These are phyloP conservation scores for Cyberlindnera americana DNA, from an alignment of 805 yeast genomes.

Conservation along the genomic window DNA sequence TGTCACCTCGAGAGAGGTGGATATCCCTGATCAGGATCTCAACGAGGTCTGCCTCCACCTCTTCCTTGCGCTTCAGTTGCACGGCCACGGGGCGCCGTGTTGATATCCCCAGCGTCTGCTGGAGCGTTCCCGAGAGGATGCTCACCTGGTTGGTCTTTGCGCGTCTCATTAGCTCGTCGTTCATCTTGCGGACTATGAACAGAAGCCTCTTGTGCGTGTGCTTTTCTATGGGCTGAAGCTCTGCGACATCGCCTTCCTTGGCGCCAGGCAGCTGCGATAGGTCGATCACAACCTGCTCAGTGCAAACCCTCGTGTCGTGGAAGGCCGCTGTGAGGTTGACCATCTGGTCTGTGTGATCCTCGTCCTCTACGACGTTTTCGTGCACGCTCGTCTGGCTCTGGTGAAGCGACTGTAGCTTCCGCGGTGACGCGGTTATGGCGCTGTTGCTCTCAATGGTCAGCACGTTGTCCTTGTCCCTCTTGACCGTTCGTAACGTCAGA, in stretches of 20 bases:
- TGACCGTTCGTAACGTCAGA: slow-evolving; percentile 28
- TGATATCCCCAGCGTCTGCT: slow-evolving; percentile 57
- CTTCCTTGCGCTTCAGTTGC: slow-evolving; percentile 38
- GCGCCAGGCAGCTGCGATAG: slow-evolving; percentile 56
- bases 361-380: slow-evolving; percentile 1
- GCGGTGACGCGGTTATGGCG: slow-evolving; percentile 1
- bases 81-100: slow-evolving; percentile 66
- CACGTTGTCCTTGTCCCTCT: slow-evolving; percentile 20
- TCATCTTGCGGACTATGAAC: slow-evolving; percentile 40
- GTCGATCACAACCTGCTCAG: slow-evolving; percentile 63
- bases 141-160: slow-evolving; percentile 44
- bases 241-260: slow-evolving; percentile 73
- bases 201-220: slow-evolving; percentile 35
- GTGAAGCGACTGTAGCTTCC: background rate
- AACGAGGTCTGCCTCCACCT: slow-evolving; percentile 73
- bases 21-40: slow-evolving; percentile 81
- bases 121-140: slow-evolving; percentile 56
- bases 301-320: slow-evolving; percentile 63
- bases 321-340: slow-evolving; percentile 29
- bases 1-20: slow-evolving; percentile 81
- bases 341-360: slow-evolving; percentile 18
- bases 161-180: slow-evolving; percentile 30
- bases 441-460: slow-evolving; percentile 25
- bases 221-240: slow-evolving; percentile 44
- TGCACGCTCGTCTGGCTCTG: slow-evolving; percentile 1